These are phyloP conservation scores for Coemansia aciculifera DNA, from an alignment of 192 early-diverging fungal species.

Conservation along the genomic window DNA sequence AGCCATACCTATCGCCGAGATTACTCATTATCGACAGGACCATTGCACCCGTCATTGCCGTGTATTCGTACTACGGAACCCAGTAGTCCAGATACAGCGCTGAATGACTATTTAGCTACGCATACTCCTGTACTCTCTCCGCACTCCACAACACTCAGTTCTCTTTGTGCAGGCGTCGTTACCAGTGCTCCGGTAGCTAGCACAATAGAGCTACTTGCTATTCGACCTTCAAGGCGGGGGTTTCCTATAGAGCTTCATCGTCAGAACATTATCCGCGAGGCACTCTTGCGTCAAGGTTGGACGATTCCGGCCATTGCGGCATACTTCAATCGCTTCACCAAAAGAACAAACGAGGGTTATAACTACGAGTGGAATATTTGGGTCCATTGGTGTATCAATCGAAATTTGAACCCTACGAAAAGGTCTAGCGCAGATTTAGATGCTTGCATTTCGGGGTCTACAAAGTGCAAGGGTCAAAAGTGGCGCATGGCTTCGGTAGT, in stretches of 20 bases:
- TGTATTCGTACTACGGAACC: background rate
- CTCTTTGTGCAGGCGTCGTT: too few relatives aligned
- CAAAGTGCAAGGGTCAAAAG: too few relatives aligned
- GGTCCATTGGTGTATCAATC: background rate
- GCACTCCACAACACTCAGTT: too few relatives aligned
- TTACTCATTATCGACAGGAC: background rate
- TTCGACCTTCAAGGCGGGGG: background rate
- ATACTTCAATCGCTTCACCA: background rate
- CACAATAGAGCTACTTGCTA: background rate
- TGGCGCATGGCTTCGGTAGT: too few relatives aligned
- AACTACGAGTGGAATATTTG: background rate
- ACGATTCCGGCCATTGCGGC: background rate
- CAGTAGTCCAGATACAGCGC: background rate
- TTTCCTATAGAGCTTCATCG: background rate
- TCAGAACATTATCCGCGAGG: background rate
- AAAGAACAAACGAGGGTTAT: background rate
- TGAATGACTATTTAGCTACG: background rate
- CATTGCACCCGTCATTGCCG: background rate
- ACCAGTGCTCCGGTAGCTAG: background rate
- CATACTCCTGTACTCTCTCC: background rate
- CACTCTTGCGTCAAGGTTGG: background rate
- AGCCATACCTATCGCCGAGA: background rate
- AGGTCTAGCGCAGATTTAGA: too few relatives aligned
- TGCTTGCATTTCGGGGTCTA: too few relatives aligned
- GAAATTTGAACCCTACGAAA: too few relatives aligned